These are phyloP conservation scores for Aspergillus fructus DNA, from an alignment of 2,329 filamentous ascomycete genomes.

Conservation along the genomic window DNA sequence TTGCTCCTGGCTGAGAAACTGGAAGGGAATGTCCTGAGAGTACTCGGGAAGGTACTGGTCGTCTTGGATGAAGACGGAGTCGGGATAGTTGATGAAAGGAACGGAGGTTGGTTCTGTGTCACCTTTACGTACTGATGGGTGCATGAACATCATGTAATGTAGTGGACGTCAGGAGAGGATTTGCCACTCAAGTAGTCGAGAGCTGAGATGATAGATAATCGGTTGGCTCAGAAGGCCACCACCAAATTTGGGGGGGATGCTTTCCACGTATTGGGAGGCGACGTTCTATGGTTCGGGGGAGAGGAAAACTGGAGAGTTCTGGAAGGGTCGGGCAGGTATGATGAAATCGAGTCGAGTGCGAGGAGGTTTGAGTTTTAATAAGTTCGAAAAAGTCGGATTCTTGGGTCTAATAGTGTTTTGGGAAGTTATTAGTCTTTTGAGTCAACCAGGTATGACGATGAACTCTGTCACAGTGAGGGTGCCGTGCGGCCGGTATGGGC, in stretches of 20 bases:
- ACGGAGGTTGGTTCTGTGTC: constrained; percentile 35
- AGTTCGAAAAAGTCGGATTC: not conserved
- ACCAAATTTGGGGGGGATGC: constrained; percentile 2
- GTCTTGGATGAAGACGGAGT: constrained; percentile 40
- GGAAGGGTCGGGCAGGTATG: not conserved
- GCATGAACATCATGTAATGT: constrained; percentile 43
- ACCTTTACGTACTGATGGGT: constrained; percentile 42
- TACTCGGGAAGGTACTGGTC: constrained; percentile 36
- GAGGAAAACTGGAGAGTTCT: constrained; percentile 2
- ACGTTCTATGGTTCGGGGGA: constrained; percentile 22
- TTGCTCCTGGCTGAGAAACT: constrained; percentile 26
- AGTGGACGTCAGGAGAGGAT: constrained; percentile 20
- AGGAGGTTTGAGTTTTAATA: not conserved
- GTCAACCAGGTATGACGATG: constrained; percentile 1
- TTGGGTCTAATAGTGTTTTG: not conserved
- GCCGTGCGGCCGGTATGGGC: not conserved
- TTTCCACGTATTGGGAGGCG: constrained; percentile 19
- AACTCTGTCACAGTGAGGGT: not conserved
- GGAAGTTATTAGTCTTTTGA: not conserved
- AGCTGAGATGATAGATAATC: constrained; percentile 19
- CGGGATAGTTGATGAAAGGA: constrained; percentile 27
- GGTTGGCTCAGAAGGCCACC: constrained; percentile 23
- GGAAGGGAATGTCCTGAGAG: constrained; percentile 25
- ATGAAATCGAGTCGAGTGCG: not conserved
- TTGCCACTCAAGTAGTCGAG: constrained; percentile 19